phyloP scores from a whole-genome alignment of 495 filamentous ascomycete genomes.

The Penicillium atrosanguineum region DNA sequence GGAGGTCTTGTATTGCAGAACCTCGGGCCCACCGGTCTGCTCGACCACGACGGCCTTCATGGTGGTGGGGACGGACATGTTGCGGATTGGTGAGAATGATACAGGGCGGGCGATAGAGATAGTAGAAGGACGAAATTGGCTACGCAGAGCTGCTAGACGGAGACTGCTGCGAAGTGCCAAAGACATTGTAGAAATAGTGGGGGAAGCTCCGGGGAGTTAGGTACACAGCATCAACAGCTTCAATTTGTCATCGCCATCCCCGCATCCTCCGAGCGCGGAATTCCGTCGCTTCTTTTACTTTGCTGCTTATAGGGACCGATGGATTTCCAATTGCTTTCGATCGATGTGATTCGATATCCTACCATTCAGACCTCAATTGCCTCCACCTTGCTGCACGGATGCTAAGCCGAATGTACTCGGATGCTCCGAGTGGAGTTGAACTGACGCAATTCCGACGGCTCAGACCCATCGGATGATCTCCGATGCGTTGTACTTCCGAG shows the following conservation, averaged over 20 bases:
- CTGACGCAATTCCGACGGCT: slow-evolving; percentile 17
- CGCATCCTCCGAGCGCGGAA: slow-evolving; percentile 8
- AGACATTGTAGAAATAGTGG: slow-evolving; percentile 11
- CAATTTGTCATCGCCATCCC: slow-evolving; percentile 27
- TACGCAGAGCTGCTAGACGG: slow-evolving; percentile 23
- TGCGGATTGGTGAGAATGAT: slow-evolving; percentile 15
- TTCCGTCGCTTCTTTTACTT: neutral
- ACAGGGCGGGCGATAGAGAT: slow-evolving; percentile 1
- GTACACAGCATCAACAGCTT: slow-evolving; percentile 2
- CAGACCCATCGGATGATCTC: slow-evolving; percentile 6
- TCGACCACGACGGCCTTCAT: slow-evolving; percentile 78
- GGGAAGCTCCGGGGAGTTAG: slow-evolving; percentile 1
- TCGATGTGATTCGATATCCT: neutral
- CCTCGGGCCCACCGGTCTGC: slow-evolving; percentile 74
- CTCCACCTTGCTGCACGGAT: neutral
- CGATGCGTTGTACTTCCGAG: neutral
- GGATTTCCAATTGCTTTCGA: neutral
- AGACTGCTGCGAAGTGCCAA: slow-evolving; percentile 13
- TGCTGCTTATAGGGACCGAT: neutral
- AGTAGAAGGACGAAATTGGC: slow-evolving; percentile 17
- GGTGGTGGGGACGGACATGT: slow-evolving; percentile 54
- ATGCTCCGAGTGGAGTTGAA: slow-evolving; percentile 10
- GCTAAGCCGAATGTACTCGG: slow-evolving; percentile 5
- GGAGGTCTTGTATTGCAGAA: slow-evolving; percentile 71
- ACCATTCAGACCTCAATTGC: neutral